Base-by-base conservation (phyloP, 1,139 yeast genomes). In the Suhomyces wounanorum region DNA sequence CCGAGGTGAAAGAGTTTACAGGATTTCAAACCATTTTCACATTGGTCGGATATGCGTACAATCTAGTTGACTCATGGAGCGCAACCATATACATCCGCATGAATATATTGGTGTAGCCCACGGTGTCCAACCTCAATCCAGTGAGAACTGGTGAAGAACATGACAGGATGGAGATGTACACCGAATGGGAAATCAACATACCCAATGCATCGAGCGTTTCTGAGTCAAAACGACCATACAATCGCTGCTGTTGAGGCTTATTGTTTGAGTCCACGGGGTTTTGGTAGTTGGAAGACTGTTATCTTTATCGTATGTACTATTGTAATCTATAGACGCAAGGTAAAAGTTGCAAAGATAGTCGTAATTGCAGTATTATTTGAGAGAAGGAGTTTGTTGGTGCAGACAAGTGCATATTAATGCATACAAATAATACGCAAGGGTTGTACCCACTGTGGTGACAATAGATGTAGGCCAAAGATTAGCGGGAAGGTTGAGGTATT, bases 321-420 rank as follows among this genome's bases (percentile, higher is more conserved):
- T 39, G 41, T 39, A 39, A 21, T 39, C 30, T 39, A 39, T 39
- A 39, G 31, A 39, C 35, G 23, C 39, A 39, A 39, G 16, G 41
- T 23, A 23, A 39, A 13, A 39, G 30, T 25, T 39, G 35, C 35
- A 31, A 11, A 3, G 13, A 3, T 39, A 13, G 18, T 13, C 26
- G 16, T n/a, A 13, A 17, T 14, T 10, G 31, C 41, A 25, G 41
- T 39, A 39, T 39, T 39, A 39, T 39, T 39, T 39, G 30, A 9
- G 18, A n/a, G 41, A 14, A n/a, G 41, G 30, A 14, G 41, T 23
- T 23, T 13, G 23, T 10, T 11, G 35, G 16, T 13, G 35, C 35
- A 31, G 8, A 13, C 14, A 31, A 16, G 16, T 28, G 35, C n/a
- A 31, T 8, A 31, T 13, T 31, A 3, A 3, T 10, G 11, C 30